phyloP scores from a whole-genome alignment of 1,284 basidiomycete genomes.

The Leccinum cinnamomeum region DNA sequence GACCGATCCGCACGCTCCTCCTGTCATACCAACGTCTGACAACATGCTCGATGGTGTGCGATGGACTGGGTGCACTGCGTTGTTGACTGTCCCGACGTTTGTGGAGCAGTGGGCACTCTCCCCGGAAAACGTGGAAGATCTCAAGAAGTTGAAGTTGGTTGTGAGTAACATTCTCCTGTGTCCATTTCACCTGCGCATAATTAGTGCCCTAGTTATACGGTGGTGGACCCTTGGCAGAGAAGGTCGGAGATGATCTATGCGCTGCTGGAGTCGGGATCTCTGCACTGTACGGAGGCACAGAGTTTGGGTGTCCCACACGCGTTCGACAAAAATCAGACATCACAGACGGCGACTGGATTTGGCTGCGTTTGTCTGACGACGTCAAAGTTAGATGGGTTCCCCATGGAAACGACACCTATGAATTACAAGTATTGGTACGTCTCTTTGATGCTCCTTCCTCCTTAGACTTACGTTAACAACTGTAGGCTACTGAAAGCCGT shows the following conservation, averaged over 20 bases:
- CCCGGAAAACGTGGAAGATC: constrained; percentile 1
- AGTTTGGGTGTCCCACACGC: constrained; percentile 16
- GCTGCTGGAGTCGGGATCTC: constrained; percentile 20
- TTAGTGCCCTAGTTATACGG: constrained; percentile 12
- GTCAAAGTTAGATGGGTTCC: constrained; percentile 26
- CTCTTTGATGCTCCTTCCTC: background rate
- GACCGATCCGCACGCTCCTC: background rate
- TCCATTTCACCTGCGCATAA: background rate
- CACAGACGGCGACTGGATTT: constrained; percentile 31
- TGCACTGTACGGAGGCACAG: constrained; percentile 24
- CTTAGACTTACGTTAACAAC: background rate
- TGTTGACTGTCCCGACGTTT: constrained; percentile 19
- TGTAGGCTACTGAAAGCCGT: background rate
- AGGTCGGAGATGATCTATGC: constrained; percentile 17
- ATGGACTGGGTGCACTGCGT: constrained; percentile 1
- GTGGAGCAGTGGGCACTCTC: constrained; percentile 15
- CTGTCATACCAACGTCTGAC: constrained; percentile 18
- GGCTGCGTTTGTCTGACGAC: constrained; percentile 19
- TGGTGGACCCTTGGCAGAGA: constrained; percentile 23
- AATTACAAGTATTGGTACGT: constrained; percentile 30
- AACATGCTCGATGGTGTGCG: constrained; percentile 16
- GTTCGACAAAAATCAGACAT: constrained; percentile 1
- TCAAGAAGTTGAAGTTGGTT: constrained; percentile 11
- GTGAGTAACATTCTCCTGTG: constrained; percentile 12
- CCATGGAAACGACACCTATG: constrained; percentile 30